A percentile compares a stretch with the other conserved stretches of the same genome.
Conservation (phyloP, 1,284 basidiomycete genomes). For the Melanopsichium pennsylvanicum region DNA sequence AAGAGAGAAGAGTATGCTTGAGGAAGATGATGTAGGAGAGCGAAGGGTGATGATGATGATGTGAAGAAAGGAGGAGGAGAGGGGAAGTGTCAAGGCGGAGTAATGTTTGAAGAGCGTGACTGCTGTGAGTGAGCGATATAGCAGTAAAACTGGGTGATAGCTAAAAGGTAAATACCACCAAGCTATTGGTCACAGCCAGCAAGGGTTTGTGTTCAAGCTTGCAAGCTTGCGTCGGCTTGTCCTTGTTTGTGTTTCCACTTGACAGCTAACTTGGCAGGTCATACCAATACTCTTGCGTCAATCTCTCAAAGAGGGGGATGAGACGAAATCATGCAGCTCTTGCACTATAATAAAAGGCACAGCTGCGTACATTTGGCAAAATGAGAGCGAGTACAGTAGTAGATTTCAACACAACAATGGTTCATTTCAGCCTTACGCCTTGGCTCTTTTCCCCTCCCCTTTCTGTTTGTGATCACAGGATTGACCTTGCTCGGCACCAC, state of each 20-base stretch:
- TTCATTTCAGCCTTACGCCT: slow-evolving; percentile 1
- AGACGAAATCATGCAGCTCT: neutral
- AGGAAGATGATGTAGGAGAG: slow-evolving; percentile 1
- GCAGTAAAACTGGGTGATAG: neutral
- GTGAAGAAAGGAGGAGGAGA: neutral
- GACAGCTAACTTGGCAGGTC: too few species aligned
- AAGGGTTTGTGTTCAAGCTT: neutral
- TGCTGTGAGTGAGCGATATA: neutral
- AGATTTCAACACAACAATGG: neutral
- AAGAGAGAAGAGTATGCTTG: slow-evolving; percentile 2
- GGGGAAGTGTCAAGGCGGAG: neutral
- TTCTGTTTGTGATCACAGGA: neutral
- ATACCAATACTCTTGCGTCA: neutral
- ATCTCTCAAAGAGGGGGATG: neutral
- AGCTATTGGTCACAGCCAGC: neutral
- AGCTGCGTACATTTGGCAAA: neutral
- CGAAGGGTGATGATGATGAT: neutral
- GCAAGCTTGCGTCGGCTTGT: neutral
- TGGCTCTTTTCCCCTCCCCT: neutral
- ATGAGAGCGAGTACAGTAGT: neutral
- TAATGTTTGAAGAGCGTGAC: neutral
- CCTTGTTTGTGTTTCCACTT: too few species aligned
- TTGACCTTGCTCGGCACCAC: too few species aligned
- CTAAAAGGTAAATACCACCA: slow-evolving; percentile 3
- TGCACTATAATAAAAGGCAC: neutral